Base-by-base conservation (phyloP, 306 rosid genomes). In the Cicer pinnatifidum region DNA sequence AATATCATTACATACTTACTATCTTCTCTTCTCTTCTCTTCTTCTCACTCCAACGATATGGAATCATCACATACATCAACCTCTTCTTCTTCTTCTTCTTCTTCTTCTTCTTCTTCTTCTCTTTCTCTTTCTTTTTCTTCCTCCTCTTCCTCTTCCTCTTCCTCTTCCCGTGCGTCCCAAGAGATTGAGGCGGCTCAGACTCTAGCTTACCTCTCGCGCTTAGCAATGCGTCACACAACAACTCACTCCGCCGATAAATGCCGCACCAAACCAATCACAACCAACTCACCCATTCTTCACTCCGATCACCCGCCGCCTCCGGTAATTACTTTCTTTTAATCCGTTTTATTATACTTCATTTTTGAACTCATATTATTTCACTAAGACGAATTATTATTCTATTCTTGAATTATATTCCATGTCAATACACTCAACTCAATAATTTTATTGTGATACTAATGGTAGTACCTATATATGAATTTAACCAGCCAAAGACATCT, bases 151-250 rank as follows among this genome's bases (percentile, higher is more conserved):
- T 53, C 66, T 6, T 15, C 65, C 0, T 71, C 67, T 46, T 54
- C 69, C 35, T 71, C 78, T 37, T 51, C 89, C 0, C 39, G 48
- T 7, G 9, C 70, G 0, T 67, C 71, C 66, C 82, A 51, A 82
- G 99, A 94, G 89, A 81, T 94, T 54, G 92, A 91, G 83, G 99
- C 96, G 78, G 99, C 99, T 41, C 97, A 90, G 91, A 93, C 96
- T 64, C 86, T 95, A 0, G 97, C 90, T 8, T 88, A 88, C 83
- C 73, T 92, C 71, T 89, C 99, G 1, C 81, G 77, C 12, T 71
- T 88, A 54, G 97, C 93, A 44, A 81, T 85, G 88, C 82, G 82
- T 6, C 86, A 85, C 3, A 33, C 44, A 40, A 8, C 61, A 40
- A 8, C 61, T 11, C 81, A 79, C 11, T 75, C 80, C 3, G 59